Conservation (phyloP, 1,139 yeast genomes). For the Zygotorulaspora mrakii region DNA sequence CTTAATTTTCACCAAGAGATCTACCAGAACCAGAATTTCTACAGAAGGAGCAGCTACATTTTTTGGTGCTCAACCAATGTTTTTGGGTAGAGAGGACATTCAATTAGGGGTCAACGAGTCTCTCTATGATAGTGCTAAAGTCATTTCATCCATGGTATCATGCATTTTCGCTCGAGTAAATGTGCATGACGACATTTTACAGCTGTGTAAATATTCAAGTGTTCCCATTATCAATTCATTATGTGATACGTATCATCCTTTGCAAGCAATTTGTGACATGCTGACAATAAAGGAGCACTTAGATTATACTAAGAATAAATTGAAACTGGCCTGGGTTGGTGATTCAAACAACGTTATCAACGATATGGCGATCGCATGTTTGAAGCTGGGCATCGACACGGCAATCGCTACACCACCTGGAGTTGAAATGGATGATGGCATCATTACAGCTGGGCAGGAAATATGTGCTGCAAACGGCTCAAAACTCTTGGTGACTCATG, state of each 20-base stretch:
- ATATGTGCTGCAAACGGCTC: slow-evolving; percentile 54
- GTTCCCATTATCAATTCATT: slow-evolving; percentile 93
- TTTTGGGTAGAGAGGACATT: slow-evolving; percentile 91
- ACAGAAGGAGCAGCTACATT: slow-evolving; percentile 92
- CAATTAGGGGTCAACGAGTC: slow-evolving; percentile 95
- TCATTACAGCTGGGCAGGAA: slow-evolving; percentile 51
- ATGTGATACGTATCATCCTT: slow-evolving; percentile 89
- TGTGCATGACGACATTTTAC: slow-evolving; percentile 74
- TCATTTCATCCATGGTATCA: slow-evolving; percentile 90
- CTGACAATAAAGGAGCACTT: slow-evolving; percentile 81
- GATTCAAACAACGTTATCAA: slow-evolving; percentile 94
- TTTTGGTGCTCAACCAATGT: slow-evolving; percentile 96
- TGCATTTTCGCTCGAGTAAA: slow-evolving; percentile 95
- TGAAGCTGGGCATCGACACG: slow-evolving; percentile 80
- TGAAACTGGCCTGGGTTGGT: slow-evolving; percentile 92
- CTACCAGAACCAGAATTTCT: slow-evolving; percentile 91
- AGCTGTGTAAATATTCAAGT: slow-evolving; percentile 65
- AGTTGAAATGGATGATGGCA: slow-evolving; percentile 58
- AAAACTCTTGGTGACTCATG: slow-evolving; percentile 59
- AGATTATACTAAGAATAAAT: slow-evolving; percentile 42
- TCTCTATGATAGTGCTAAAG: slow-evolving; percentile 79
- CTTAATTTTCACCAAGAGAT: slow-evolving; percentile 79
- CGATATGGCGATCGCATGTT: slow-evolving; percentile 87
- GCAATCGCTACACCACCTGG: slow-evolving; percentile 78
- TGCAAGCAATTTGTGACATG: slow-evolving; percentile 91